Percentiles rank a stretch among this genome's conserved stretches.
These are phyloP conservation scores for Clavaria fumosa DNA, from an alignment of 768 basidiomycete genomes.

Conservation along the genomic window DNA sequence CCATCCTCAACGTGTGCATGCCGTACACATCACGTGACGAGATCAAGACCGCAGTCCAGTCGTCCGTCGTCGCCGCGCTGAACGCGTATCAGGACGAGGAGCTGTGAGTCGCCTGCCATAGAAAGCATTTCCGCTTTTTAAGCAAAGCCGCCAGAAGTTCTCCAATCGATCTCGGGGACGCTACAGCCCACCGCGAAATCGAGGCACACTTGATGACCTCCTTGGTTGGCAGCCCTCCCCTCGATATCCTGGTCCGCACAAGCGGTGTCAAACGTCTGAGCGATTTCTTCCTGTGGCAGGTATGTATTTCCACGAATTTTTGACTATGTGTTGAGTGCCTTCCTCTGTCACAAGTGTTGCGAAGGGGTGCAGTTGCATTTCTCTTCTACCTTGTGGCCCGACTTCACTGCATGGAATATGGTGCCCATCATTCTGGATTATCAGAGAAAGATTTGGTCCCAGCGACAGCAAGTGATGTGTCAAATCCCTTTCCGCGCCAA, in stretches of 20 bases:
- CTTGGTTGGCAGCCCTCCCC: slow-evolving; percentile 51
- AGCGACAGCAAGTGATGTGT: neutral
- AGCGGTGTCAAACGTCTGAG: slow-evolving; percentile 81
- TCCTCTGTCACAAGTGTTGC: slow-evolving; percentile 37
- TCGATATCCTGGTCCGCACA: slow-evolving; percentile 84
- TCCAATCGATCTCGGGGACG: too few species aligned
- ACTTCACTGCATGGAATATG: slow-evolving; percentile 78
- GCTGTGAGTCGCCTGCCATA: too few species aligned
- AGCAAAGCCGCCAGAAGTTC: too few species aligned
- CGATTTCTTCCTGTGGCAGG: slow-evolving; percentile 95
- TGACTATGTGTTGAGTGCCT: neutral
- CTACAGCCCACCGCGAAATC: too few species aligned
- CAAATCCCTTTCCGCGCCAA: neutral
- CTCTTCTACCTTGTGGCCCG: slow-evolving; percentile 77
- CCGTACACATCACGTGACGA: slow-evolving; percentile 89
- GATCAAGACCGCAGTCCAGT: slow-evolving; percentile 64
- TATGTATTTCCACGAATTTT: slow-evolving; percentile 13
- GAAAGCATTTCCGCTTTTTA: too few species aligned
- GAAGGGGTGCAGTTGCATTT: slow-evolving; percentile 84
- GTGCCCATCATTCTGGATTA: slow-evolving; percentile 79
- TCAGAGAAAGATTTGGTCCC: slow-evolving; percentile 58
- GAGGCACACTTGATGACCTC: slow-evolving; percentile 52
- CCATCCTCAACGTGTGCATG: slow-evolving; percentile 84
- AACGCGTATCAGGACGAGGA: slow-evolving; percentile 5
- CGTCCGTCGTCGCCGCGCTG: slow-evolving; percentile 29